Percentiles rank a stretch among this genome's conserved stretches.
Evolutionary conservation across 306 rosid species (phyloP).

Genomic region (Adenanthera pavonina): DNA sequence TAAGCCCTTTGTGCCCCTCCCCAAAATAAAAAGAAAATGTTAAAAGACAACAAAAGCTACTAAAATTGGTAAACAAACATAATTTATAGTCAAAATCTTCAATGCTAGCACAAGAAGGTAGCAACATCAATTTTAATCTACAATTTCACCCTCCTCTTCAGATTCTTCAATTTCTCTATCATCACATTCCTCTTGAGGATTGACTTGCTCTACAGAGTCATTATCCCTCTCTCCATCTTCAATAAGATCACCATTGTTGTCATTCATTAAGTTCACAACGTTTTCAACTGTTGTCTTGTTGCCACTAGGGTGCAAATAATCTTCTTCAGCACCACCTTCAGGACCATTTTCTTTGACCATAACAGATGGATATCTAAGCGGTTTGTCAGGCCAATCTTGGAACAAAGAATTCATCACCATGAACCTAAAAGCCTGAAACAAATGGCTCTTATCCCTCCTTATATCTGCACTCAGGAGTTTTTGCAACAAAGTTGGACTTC

Average conservation of each 20-base stretch:
- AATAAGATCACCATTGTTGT: constrained; percentile 13
- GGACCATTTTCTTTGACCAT: constrained; percentile 49
- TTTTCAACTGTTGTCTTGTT: constrained; percentile 27
- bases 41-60: background rate
- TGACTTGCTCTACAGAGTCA: constrained; percentile 6
- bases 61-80: constrained; percentile 17
- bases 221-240: constrained; percentile 13
- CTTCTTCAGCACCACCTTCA: constrained; percentile 41
- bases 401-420: constrained; percentile 80
- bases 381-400: constrained; percentile 63
- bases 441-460: constrained; percentile 67
- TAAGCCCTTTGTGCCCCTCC: background rate
- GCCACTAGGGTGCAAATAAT: background rate
- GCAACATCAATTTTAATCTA: constrained; percentile 43
- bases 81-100: constrained; percentile 24
- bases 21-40: background rate
- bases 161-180: constrained; percentile 39
- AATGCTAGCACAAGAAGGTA: constrained; percentile 7
- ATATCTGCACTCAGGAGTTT: constrained; percentile 79
- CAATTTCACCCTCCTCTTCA: constrained; percentile 85
- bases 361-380: constrained; percentile 62
- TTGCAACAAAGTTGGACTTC: constrained; percentile 69
- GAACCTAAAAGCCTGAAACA: constrained; percentile 86
- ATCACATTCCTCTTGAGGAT: constrained; percentile 17
- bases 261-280: constrained; percentile 7